Percentiles rank a stretch among this genome's conserved stretches.
phyloP scores from a whole-genome alignment of 768 basidiomycete genomes.

The Boletus pseudo-olivaceus region DNA sequence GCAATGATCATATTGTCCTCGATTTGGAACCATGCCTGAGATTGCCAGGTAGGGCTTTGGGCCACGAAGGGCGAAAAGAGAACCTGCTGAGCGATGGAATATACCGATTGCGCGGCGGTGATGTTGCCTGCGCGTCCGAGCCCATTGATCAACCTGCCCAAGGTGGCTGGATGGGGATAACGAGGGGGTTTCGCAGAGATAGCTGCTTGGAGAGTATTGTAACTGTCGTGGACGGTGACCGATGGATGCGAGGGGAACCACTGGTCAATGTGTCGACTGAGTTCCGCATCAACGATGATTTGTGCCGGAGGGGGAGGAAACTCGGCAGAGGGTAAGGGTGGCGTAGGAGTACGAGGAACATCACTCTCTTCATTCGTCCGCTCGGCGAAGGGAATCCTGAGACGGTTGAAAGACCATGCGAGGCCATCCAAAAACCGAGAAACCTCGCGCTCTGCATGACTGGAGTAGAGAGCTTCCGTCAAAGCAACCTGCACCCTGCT shows the following conservation, averaged over 20 bases:
- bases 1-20: slow-evolving; percentile 92
- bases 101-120: slow-evolving; percentile 61
- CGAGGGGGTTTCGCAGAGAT: slow-evolving; percentile 35
- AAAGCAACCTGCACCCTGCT: slow-evolving; percentile 18
- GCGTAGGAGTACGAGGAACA: slow-evolving; percentile 8
- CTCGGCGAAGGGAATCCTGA: slow-evolving; percentile 20
- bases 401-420: slow-evolving; percentile 13
- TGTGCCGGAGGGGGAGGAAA: slow-evolving; percentile 9
- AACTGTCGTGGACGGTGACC: slow-evolving; percentile 40
- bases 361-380: slow-evolving; percentile 7
- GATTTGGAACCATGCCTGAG: slow-evolving; percentile 64
- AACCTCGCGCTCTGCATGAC: slow-evolving; percentile 17
- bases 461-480: slow-evolving; percentile 26
- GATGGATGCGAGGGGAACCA: slow-evolving; percentile 28
- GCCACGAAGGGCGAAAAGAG: slow-evolving; percentile 42
- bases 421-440: slow-evolving; percentile 23
- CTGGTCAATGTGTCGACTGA: slow-evolving; percentile 33
- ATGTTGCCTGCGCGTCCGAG: slow-evolving; percentile 63
- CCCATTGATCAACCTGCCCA: slow-evolving; percentile 63
- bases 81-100: slow-evolving; percentile 62
- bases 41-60: slow-evolving; percentile 44
- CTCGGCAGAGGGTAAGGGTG: slow-evolving; percentile 10
- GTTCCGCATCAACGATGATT: slow-evolving; percentile 23
- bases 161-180: slow-evolving; percentile 47
- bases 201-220: slow-evolving; percentile 45